Percentiles rank a stretch among this genome's conserved stretches.
These are phyloP conservation scores for Amanita rimosa DNA, from an alignment of 768 basidiomycete genomes.

Conservation along the genomic window DNA sequence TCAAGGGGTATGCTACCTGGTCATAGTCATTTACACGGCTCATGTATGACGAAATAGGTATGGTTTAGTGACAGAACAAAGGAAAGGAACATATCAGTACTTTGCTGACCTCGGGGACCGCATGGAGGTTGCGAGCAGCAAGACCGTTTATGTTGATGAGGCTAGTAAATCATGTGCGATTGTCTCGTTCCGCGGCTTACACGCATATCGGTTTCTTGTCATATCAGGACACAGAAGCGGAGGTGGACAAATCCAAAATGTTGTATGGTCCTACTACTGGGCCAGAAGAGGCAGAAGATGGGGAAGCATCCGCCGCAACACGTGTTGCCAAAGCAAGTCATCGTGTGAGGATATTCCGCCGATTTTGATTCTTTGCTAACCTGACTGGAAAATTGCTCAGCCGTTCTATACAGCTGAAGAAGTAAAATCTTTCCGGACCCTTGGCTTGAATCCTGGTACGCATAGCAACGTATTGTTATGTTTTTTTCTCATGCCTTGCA, in stretches of 20 bases:
- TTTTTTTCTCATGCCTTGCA: constrained; percentile 14
- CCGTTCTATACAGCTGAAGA: constrained; percentile 84
- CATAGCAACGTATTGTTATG: background rate
- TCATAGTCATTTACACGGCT: background rate
- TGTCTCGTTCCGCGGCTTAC: background rate
- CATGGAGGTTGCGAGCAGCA: constrained; percentile 64
- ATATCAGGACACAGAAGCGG: constrained; percentile 30
- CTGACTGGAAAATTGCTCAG: constrained; percentile 21
- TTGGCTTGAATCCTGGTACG: constrained; percentile 69
- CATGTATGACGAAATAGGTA: constrained; percentile 40
- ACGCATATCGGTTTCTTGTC: background rate
- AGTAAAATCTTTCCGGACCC: constrained; percentile 67
- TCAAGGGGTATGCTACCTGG: constrained; percentile 56
- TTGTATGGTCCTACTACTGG: constrained; percentile 28
- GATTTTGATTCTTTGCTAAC: background rate
- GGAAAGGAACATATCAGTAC: constrained; percentile 71
- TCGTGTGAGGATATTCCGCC: constrained; percentile 29
- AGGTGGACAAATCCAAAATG: constrained; percentile 33
- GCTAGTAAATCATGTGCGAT: constrained; percentile 23
- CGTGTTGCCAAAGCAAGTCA: constrained; percentile 39
- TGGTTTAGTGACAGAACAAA: constrained; percentile 80
- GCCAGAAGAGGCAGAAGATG: constrained; percentile 28
- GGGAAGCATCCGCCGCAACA: constrained; percentile 17
- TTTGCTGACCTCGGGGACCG: constrained; percentile 70
- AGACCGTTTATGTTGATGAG: constrained; percentile 70